These are phyloP conservation scores for Gossypium gossypioides DNA, from an alignment of 441 rosid genomes.

Conservation along the genomic window DNA sequence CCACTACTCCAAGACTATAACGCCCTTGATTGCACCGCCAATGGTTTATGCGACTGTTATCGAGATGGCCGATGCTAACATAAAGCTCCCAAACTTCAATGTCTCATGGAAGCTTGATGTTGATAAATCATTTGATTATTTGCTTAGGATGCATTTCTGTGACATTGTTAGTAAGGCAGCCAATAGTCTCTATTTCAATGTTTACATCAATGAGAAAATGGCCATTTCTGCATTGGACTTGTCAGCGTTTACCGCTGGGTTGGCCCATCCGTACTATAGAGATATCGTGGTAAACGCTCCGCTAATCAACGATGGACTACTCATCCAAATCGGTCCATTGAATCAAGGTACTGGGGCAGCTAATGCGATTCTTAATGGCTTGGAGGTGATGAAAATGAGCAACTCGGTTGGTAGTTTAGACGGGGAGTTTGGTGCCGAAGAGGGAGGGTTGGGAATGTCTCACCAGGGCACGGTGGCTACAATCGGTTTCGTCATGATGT, in stretches of 20 bases:
- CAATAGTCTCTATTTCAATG: slow-evolving; percentile 71
- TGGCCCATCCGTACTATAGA: slow-evolving; percentile 51
- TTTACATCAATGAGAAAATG: slow-evolving; percentile 54
- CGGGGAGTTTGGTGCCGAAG: slow-evolving; percentile 82
- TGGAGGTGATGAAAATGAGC: slow-evolving; percentile 77
- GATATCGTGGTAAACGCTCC: slow-evolving; percentile 62
- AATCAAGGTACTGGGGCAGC: slow-evolving; percentile 38
- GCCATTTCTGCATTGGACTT: slow-evolving; percentile 67
- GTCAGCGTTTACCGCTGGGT: slow-evolving; percentile 32
- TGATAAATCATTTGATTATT: slow-evolving; percentile 43
- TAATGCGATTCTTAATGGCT: slow-evolving; percentile 70
- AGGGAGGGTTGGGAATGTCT: slow-evolving; percentile 25
- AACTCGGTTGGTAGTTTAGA: slow-evolving; percentile 70
- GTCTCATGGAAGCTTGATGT: slow-evolving; percentile 62
- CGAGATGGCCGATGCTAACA: slow-evolving; percentile 49
- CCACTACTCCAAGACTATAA: slow-evolving; percentile 34
- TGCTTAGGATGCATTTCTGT: slow-evolving; percentile 66
- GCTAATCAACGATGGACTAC: slow-evolving; percentile 37
- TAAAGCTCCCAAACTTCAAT: slow-evolving; percentile 44
- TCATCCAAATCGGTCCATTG: slow-evolving; percentile 57
- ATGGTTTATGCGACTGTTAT: slow-evolving; percentile 58
- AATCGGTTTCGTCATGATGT: slow-evolving; percentile 85
- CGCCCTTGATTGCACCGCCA: slow-evolving; percentile 59
- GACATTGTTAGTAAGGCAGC: slow-evolving; percentile 66
- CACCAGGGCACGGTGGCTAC: slow-evolving; percentile 48